Evolutionary conservation across 2,329 filamentous ascomycete species (phyloP).

Genomic region (Cercospora sesami): DNA sequence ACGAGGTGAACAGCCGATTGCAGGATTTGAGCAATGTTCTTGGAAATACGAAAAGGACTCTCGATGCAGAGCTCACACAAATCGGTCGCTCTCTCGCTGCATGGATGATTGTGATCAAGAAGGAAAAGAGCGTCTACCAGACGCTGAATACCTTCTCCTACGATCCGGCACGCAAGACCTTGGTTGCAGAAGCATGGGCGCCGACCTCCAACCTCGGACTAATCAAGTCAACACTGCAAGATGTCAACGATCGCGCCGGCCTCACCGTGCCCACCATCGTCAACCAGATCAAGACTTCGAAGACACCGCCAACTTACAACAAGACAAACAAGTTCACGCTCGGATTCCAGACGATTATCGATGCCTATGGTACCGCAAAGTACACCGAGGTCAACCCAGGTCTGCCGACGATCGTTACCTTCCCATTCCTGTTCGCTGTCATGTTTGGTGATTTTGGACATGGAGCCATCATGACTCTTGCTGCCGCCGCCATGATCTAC

Average conservation of each 20-base stretch:
- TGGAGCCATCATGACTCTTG: conserved; percentile 80
- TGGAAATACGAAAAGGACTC: conserved; percentile 89
- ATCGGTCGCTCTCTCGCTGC: conserved; percentile 90
- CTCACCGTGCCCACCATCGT: conserved; percentile 98
- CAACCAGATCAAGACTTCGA: conserved; percentile 95
- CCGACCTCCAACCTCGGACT: conserved; percentile 85
- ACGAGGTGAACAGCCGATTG: conserved; percentile 92
- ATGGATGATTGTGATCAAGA: conserved; percentile 97
- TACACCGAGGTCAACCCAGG: conserved; percentile 97
- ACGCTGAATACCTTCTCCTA: conserved; percentile 96
- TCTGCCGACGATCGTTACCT: conserved; percentile 91
- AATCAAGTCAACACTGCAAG: conserved; percentile 90
- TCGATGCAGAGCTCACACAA: conserved; percentile 88
- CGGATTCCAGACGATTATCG: conserved; percentile 97
- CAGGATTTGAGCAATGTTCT: conserved; percentile 90
- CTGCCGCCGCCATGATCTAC: conserved; percentile 90
- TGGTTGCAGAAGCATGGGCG: conserved; percentile 97
- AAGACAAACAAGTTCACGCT: conserved; percentile 99
- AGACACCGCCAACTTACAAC: conserved; percentile 94
- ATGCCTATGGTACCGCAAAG: conserved; percentile 95
- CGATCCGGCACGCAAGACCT: conserved; percentile 88
- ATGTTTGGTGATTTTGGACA: conserved; percentile 99
- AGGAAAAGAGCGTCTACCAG: conserved; percentile 97
- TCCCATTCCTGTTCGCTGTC: conserved; percentile 99
- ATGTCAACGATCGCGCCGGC: conserved; percentile 93